Conservation (phyloP, 371 early-diverging fungal genomes). For the Mortierella sp. region DNA sequence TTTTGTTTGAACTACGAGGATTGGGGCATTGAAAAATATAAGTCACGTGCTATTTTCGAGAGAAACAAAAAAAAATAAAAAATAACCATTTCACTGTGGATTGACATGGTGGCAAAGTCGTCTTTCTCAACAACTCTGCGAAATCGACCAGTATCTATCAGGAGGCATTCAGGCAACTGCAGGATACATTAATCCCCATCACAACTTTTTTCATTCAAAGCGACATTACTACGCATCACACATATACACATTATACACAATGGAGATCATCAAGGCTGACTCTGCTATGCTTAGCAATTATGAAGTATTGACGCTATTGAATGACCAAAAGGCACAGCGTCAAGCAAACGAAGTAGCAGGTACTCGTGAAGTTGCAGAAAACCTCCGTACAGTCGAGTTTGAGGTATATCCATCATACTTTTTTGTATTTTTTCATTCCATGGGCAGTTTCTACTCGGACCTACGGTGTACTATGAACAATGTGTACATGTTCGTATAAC, state of each 20-base stretch:
- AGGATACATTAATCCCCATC: background rate
- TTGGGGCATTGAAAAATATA: background rate
- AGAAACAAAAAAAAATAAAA: background rate
- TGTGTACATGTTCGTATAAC: background rate
- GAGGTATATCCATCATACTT: conserved; percentile 36
- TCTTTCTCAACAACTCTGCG: no score
- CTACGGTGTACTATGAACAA: background rate
- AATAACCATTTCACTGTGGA: background rate
- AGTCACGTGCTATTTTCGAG: background rate
- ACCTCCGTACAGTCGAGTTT: conserved; percentile 57
- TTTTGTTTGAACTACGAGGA: no score
- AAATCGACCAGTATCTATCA: no score
- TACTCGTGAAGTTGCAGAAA: conserved; percentile 48
- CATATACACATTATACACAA: conserved; percentile 14
- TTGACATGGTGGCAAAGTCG: background rate
- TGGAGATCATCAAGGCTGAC: conserved; percentile 56
- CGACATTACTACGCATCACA: background rate
- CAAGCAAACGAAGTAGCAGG: conserved; percentile 53
- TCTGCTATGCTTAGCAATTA: conserved; percentile 57
- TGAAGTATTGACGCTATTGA: conserved; percentile 54
- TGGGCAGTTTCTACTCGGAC: no score
- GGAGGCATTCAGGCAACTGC: no score
- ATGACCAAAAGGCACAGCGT: conserved; percentile 55
- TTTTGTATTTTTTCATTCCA: no score
- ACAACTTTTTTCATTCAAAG: background rate